Evolutionary conservation across 2,329 filamentous ascomycete genomes (phyloP).

Genomic region (Neurospora sp.): DNA sequence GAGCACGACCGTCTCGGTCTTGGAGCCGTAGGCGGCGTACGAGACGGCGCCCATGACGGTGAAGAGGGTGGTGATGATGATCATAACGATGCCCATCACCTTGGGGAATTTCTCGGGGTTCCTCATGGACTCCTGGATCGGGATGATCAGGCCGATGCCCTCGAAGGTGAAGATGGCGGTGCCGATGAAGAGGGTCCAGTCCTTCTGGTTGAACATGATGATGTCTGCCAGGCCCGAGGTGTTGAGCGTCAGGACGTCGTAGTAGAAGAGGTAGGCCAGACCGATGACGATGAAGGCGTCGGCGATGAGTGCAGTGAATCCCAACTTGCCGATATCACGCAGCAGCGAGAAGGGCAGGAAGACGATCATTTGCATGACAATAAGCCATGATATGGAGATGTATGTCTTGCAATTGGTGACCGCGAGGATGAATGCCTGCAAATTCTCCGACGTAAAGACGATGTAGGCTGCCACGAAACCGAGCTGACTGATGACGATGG

Average conservation of each 20-base stretch:
- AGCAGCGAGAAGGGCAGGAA: conserved; percentile 92
- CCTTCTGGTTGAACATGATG: conserved; percentile 75
- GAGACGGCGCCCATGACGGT: conserved; percentile 84
- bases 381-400: conserved; percentile 81
- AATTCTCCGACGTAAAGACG: conserved; percentile 90
- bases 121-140: conserved; percentile 96
- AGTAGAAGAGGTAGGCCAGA: conserved; percentile 90
- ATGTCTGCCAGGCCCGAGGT: conserved; percentile 74
- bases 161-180: conserved; percentile 99
- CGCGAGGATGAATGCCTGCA: conserved; percentile 88
- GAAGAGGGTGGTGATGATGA: conserved; percentile 88
- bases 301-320: conserved; percentile 85
- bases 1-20: conserved; percentile 92
- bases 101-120: conserved; percentile 80
- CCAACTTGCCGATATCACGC: conserved; percentile 93
- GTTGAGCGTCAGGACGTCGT: conserved; percentile 77
- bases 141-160: conserved; percentile 93
- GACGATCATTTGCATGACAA: conserved; percentile 88
- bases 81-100: conserved; percentile 84
- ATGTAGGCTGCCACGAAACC: conserved; percentile 94
- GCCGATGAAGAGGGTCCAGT: conserved; percentile 97
- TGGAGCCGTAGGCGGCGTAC: conserved; percentile 90
- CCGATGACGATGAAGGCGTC: conserved; percentile 92
- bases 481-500: conserved; percentile 90
- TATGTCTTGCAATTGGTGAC: conserved; percentile 78